Evolutionary conservation across 495 filamentous ascomycete species (phyloP).

Genomic region (Penicillium chermesinum): DNA sequence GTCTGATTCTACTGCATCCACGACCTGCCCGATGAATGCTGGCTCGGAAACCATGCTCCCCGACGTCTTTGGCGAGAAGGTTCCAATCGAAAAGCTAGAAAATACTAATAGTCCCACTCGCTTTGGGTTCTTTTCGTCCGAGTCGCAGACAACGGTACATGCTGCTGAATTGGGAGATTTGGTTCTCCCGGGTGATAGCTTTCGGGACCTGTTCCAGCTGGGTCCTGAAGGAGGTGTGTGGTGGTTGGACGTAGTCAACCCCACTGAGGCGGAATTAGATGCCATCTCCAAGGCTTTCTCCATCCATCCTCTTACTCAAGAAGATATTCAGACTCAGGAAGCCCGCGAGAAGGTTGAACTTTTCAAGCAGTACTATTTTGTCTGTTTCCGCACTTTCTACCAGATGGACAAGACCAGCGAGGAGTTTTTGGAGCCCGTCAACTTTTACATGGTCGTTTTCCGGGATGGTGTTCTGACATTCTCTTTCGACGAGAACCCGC

Average conservation of each 20-base stretch:
- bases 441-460: conserved; percentile 96
- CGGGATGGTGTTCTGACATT: conserved; percentile 92
- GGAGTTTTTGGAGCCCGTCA: conserved; percentile 79
- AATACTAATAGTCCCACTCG: conserved; percentile 60
- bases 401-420: conserved; percentile 74
- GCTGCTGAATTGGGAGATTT: conserved; percentile 82
- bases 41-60: conserved; percentile 9
- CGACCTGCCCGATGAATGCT: conserved; percentile 13
- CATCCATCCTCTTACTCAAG: conserved; percentile 87
- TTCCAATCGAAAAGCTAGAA: conserved; percentile 27
- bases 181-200: conserved; percentile 78
- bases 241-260: conserved; percentile 93
- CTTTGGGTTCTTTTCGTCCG: conserved; percentile 94
- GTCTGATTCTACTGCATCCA: conserved; percentile 13
- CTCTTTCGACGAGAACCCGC: conserved; percentile 77
- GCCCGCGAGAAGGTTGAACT: conserved; percentile 94
- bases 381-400: conserved; percentile 91
- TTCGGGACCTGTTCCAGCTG: conserved; percentile 82
- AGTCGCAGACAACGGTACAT: conserved; percentile 85
- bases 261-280: conserved; percentile 81
- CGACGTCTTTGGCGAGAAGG: conserved; percentile 31
- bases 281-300: conserved; percentile 81
- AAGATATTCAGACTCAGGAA: conserved; percentile 96
- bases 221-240: conserved; percentile 72
- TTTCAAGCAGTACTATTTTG: conserved; percentile 95